phyloP scores from a whole-genome alignment of 1,139 yeast species.

The Debaryomyces singareniensis region DNA sequence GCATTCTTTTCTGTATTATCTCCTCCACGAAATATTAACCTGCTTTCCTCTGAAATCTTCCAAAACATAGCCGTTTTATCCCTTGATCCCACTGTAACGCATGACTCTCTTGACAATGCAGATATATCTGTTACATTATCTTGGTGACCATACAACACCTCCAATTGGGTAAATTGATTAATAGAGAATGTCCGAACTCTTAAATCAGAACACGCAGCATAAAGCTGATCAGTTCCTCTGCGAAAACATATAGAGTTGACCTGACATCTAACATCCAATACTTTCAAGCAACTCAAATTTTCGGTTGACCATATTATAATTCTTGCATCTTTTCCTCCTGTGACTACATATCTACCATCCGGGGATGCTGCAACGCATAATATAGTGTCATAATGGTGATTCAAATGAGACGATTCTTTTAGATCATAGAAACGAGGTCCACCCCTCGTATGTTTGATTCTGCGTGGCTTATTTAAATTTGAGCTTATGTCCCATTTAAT shows the following conservation, averaged over 20 bases:
- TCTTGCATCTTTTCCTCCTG: slow-evolving; percentile 83
- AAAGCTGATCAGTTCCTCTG: slow-evolving; percentile 74
- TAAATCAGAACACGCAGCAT: slow-evolving; percentile 89
- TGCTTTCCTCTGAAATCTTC: slow-evolving; percentile 93
- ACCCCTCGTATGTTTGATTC: slow-evolving; percentile 61
- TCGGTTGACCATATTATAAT: slow-evolving; percentile 84
- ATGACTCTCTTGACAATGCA: slow-evolving; percentile 77
- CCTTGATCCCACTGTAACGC: slow-evolving; percentile 92
- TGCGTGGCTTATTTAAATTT: slow-evolving; percentile 44
- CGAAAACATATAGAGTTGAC: slow-evolving; percentile 74
- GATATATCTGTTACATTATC: slow-evolving; percentile 78
- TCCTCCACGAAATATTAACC: slow-evolving; percentile 91
- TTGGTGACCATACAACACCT: slow-evolving; percentile 91
- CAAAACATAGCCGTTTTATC: slow-evolving; percentile 94
- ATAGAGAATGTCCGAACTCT: slow-evolving; percentile 83
- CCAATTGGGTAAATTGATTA: slow-evolving; percentile 83
- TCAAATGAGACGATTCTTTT: slow-evolving; percentile 34
- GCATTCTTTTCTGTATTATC: slow-evolving; percentile 47
- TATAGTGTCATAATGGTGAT: slow-evolving; percentile 74
- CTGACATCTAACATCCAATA: slow-evolving; percentile 69
- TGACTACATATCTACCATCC: slow-evolving; percentile 81
- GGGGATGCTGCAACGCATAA: slow-evolving; percentile 77
- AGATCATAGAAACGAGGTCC: slow-evolving; percentile 40
- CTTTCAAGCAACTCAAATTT: slow-evolving; percentile 66
- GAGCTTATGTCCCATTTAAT: slow-evolving; percentile 61